Conservation (phyloP, 1,139 yeast species). For the Candida pseudocylindracea region DNA sequence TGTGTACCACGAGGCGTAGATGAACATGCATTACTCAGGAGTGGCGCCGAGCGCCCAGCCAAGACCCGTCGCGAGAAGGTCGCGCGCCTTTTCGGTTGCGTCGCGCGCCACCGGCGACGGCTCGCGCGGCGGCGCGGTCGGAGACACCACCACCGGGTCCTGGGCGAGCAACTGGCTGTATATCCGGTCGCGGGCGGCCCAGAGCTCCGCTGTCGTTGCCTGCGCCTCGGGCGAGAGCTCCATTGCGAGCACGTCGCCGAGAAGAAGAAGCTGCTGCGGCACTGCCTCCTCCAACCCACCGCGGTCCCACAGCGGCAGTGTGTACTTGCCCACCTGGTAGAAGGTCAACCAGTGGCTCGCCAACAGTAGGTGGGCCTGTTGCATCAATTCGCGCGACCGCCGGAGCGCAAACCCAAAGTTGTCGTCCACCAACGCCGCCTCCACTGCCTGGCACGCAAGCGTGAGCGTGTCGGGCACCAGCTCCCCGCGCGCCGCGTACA, state of each 20-base stretch:
- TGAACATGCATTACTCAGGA: too few relatives aligned
- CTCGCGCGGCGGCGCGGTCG: too few relatives aligned
- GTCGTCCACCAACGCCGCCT: constrained; percentile 27
- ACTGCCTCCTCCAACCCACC: constrained; percentile 7
- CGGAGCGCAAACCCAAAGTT: constrained; percentile 32
- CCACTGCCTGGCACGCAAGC: constrained; percentile 8
- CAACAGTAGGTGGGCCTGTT: constrained; percentile 3
- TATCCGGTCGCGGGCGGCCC: background rate
- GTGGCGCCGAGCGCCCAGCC: constrained; percentile 50
- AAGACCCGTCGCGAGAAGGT: constrained; percentile 29
- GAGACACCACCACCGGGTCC: background rate
- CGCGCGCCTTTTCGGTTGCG: constrained; percentile 26
- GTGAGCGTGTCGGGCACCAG: too few relatives aligned
- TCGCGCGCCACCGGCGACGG: too few relatives aligned
- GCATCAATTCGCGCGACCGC: constrained; percentile 11
- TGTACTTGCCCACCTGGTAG: constrained; percentile 36
- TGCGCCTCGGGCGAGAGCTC: constrained; percentile 9
- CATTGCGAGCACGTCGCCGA: constrained; percentile 8
- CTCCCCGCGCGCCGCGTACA: too few relatives aligned
- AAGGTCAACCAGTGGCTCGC: constrained; percentile 33
- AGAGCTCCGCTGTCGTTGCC: constrained; percentile 9
- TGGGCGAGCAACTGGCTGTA: background rate
- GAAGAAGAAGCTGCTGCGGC: constrained; percentile 22
- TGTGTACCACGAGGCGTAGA: too few relatives aligned
- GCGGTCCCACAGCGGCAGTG: constrained; percentile 22